Conservation (phyloP, 2,329 filamentous ascomycete genomes). For the Aspergillus fijiensis region DNA sequence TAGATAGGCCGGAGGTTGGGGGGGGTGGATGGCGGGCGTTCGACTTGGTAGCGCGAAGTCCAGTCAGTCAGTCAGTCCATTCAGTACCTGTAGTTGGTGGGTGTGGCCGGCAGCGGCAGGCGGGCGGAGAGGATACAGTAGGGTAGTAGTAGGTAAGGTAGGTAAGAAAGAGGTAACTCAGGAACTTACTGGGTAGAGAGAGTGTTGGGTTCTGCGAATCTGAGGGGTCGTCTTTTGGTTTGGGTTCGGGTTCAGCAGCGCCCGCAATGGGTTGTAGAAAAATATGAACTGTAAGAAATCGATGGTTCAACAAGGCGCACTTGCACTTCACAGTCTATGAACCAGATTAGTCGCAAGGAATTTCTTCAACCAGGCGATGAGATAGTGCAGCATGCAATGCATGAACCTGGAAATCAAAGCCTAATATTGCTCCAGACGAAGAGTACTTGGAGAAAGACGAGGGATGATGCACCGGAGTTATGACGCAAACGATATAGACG, state of each 20-base stretch:
- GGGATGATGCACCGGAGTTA: conserved; percentile 11
- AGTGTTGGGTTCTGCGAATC: conserved; percentile 14
- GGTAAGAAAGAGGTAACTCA: background rate
- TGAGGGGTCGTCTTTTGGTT: conserved; percentile 11
- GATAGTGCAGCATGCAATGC: background rate
- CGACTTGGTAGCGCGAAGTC: conserved; percentile 2
- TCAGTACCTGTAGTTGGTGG: conserved; percentile 6
- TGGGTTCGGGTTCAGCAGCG: conserved; percentile 7
- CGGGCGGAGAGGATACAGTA: conserved; percentile 2
- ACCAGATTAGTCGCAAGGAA: background rate
- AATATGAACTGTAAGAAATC: background rate
- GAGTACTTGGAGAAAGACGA: background rate
- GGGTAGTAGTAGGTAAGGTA: conserved; percentile 7
- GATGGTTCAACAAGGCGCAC: background rate
- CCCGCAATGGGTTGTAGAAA: conserved; percentile 9
- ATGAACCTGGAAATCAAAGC: conserved; percentile 1
- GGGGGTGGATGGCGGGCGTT: background rate
- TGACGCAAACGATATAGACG: conserved; percentile 24
- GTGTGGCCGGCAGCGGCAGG: conserved; percentile 3
- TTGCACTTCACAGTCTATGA: background rate
- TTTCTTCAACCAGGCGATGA: background rate
- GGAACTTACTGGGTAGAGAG: no score
- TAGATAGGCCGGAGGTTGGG: conserved; percentile 9
- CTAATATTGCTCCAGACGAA: background rate
- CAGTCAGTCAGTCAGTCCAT: background rate